phyloP scores from a whole-genome alignment of 2,329 filamentous ascomycete genomes.

The Beauveria asiatica region DNA sequence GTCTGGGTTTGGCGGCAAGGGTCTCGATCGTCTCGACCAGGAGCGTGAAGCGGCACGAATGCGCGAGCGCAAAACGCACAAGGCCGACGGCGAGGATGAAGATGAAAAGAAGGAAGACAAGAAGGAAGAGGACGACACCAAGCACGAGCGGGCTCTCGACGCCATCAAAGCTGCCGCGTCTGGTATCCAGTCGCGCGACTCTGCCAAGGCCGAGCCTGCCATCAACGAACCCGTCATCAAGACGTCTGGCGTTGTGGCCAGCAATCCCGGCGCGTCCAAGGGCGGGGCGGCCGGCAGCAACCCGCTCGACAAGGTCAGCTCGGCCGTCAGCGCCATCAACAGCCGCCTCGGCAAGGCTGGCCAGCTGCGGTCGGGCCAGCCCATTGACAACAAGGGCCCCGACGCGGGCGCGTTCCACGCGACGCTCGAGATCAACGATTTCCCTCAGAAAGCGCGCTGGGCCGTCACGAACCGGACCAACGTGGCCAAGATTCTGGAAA shows the following conservation, averaged over 20 bases:
- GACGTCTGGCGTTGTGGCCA: constrained; percentile 10
- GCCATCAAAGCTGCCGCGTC: constrained; percentile 56
- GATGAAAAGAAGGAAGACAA: constrained; percentile 72
- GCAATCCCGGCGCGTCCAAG: constrained; percentile 36
- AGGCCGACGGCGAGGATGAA: constrained; percentile 76
- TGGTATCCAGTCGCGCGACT: constrained; percentile 44
- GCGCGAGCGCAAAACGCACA: constrained; percentile 81
- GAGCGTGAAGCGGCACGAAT: constrained; percentile 81
- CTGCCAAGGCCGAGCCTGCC: constrained; percentile 33
- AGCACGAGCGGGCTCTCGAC: constrained; percentile 58
- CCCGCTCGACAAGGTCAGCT: constrained; percentile 75
- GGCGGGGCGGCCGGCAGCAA: constrained; percentile 51
- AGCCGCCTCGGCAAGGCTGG: constrained; percentile 82
- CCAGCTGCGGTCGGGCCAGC: constrained; percentile 81
- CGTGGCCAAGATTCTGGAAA: constrained; percentile 93
- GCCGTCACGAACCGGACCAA: constrained; percentile 97
- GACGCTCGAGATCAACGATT: constrained; percentile 97
- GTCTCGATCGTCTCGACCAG: constrained; percentile 82
- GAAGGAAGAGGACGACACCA: constrained; percentile 59
- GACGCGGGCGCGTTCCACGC: constrained; percentile 96
- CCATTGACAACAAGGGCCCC: constrained; percentile 96
- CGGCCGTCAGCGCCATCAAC: constrained; percentile 88
- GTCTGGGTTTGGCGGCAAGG: constrained; percentile 90
- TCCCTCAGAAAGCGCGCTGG: constrained; percentile 97
- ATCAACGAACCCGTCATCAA: constrained; percentile 8